These are phyloP conservation scores for Zizania latifolia DNA, from an alignment of 176 grass and related monocot species.

Conservation along the genomic window DNA sequence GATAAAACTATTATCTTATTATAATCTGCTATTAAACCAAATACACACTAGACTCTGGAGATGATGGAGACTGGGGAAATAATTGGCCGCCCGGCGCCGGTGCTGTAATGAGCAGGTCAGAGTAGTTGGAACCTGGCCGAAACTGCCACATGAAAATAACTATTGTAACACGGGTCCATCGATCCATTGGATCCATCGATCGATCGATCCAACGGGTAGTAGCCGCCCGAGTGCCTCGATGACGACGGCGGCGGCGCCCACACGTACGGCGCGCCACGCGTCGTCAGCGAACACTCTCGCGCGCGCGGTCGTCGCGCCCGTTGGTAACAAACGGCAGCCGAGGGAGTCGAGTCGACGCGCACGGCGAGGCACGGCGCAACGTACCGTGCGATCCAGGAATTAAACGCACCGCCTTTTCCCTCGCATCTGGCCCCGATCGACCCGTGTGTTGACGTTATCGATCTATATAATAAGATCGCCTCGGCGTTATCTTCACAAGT, in stretches of 20 bases:
- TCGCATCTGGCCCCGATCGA: neutral
- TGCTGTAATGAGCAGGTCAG: constrained; percentile 31
- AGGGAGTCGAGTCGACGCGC: neutral
- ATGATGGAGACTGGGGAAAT: neutral
- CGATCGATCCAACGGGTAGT: neutral
- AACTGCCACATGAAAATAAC: neutral
- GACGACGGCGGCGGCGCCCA: neutral
- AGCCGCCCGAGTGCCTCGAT: neutral
- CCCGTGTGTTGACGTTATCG: neutral
- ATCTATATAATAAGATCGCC: constrained; percentile 47
- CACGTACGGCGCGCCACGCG: too few species aligned
- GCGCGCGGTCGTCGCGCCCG: too few species aligned
- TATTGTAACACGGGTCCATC: too few species aligned
- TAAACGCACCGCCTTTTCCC: constrained; percentile 58
- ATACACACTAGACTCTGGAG: too few species aligned
- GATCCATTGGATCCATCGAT: too few species aligned
- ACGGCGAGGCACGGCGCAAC: neutral
- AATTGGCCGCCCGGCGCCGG: constrained; percentile 21
- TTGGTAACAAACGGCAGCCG: neutral
- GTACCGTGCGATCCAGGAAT: constrained; percentile 6
- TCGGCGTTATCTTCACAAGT: neutral
- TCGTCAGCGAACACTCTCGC: too few species aligned
- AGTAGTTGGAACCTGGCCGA: constrained; percentile 20
- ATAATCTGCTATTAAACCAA: too few species aligned
- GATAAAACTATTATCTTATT: too few species aligned